Base-by-base conservation (phyloP, 345 rosid species). In the Anacardium occidentale region DNA sequence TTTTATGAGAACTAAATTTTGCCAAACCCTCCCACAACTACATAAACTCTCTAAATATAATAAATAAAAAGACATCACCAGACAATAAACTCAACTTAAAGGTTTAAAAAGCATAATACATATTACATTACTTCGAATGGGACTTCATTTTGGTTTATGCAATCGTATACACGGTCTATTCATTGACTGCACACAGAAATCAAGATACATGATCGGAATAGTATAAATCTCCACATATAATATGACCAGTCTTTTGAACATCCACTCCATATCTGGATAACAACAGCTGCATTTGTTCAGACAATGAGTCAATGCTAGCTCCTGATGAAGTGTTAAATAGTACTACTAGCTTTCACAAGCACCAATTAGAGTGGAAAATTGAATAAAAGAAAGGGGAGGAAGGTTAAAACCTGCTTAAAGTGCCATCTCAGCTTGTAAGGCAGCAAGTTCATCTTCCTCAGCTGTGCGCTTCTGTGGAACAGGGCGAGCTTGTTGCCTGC, bases 381-480 rank as follows among this genome's bases (percentile, higher is more conserved):
- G 44, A 26, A 10, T 25, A 4, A 64, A 12, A 13, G 25, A 37
- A 37, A 37, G 8, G 42, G 42, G 42, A 37, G 42, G 7, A 37
- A 17, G 20, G 44, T 10, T 10, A 32, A 13, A 32, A 80, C 80
- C 63, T 73, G 83, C 82, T 83, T 82, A 87, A 78, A 92, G 94
- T 62, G 98, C 98, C 98, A 94, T 90, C 80, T 94, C 97, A 63
- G 97, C 98, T 75, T 92, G 97, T 72, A 90, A 83, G 72, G 90
- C 95, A 71, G 96, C 97, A 52, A 91, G 95, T 67, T 94, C 97
- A 63, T 94, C 98, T 85, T 90, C 98, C 91, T 92, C 93, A 32
- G 85, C 91, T 0, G 95, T 85, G 63, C 74, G 88, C 83, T 84
- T 89, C 76, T 85, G 93, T 68, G 92, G 78, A 77, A 67, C 78